phyloP scores from a whole-genome alignment of 1,139 yeast genomes.

The Geotrichum phurueaensis region DNA sequence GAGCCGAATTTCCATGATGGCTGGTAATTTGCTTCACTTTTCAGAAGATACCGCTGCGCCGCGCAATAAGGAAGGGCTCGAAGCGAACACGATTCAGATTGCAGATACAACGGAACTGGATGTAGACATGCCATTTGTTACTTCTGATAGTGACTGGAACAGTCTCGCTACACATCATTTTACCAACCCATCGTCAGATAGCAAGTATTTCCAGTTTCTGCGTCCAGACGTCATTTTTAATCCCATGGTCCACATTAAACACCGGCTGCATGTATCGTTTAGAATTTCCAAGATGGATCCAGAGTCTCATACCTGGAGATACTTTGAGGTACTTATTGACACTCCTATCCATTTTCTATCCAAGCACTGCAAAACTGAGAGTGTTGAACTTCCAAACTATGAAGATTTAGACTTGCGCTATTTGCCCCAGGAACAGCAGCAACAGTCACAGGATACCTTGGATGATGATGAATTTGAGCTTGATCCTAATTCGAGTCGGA shows the following conservation, averaged over 20 bases:
- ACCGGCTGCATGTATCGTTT: conserved; percentile 71
- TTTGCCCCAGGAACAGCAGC: background rate
- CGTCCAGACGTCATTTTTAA: conserved; percentile 67
- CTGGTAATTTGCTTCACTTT: conserved; percentile 14
- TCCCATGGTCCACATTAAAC: conserved; percentile 64
- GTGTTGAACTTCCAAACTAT: conserved; percentile 67
- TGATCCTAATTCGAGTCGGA: background rate
- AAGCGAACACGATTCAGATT: background rate
- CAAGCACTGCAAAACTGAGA: conserved; percentile 61
- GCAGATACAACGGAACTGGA: conserved; percentile 11
- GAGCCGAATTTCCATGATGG: conserved; percentile 1
- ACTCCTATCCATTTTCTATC: conserved; percentile 74
- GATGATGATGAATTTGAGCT: background rate
- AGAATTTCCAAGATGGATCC: conserved; percentile 65
- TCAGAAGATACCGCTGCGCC: background rate
- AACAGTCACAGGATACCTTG: background rate
- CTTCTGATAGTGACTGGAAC: conserved; percentile 22
- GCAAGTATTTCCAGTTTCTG: conserved; percentile 25
- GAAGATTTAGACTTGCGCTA: conserved; percentile 30
- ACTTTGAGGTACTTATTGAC: conserved; percentile 84
- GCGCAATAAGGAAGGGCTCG: background rate
- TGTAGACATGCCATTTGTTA: conserved; percentile 22
- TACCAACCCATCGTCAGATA: conserved; percentile 17
- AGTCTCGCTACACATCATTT: conserved; percentile 22
- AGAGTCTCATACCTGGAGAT: conserved; percentile 55